Conservation (phyloP, 306 rosid species). For the Rosa rugosa region DNA sequence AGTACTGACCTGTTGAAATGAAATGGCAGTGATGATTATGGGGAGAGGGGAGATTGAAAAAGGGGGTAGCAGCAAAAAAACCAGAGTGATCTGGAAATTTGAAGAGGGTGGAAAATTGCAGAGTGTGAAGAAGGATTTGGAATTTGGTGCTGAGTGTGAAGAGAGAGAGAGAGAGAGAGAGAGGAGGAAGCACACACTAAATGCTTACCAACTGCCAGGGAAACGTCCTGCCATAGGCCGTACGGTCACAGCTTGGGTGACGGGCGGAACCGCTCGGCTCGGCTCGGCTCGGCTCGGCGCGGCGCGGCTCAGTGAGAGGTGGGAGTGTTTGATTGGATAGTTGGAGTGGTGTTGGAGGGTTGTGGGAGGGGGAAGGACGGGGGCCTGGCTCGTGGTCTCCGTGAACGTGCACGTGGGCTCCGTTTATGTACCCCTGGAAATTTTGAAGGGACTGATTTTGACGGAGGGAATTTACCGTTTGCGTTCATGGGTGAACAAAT, state of each 20-base stretch:
- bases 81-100: neutral
- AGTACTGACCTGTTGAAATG: neutral
- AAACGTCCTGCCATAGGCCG: conserved; percentile 58
- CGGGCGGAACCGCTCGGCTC: conserved; percentile 27
- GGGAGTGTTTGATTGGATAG: too few species aligned
- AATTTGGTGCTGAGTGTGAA: neutral
- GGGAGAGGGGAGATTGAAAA: neutral
- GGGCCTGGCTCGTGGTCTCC: neutral
- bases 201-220: conserved; percentile 72
- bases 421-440: neutral
- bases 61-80: neutral
- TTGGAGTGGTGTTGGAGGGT: neutral
- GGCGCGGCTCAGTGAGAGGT: neutral
- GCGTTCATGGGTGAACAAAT: neutral
- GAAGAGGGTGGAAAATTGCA: conserved; percentile 12
- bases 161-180: conserved; percentile 20
- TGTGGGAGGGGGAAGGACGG: neutral
- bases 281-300: conserved; percentile 9
- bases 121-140: conserved; percentile 17
- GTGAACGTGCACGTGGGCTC: conserved; percentile 14
- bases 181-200: conserved; percentile 36
- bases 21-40: neutral
- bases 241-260: conserved; percentile 40
- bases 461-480: neutral
- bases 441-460: too few species aligned